phyloP scores from a whole-genome alignment of 495 filamentous ascomycete genomes.

The Coniosporium apollinis region DNA sequence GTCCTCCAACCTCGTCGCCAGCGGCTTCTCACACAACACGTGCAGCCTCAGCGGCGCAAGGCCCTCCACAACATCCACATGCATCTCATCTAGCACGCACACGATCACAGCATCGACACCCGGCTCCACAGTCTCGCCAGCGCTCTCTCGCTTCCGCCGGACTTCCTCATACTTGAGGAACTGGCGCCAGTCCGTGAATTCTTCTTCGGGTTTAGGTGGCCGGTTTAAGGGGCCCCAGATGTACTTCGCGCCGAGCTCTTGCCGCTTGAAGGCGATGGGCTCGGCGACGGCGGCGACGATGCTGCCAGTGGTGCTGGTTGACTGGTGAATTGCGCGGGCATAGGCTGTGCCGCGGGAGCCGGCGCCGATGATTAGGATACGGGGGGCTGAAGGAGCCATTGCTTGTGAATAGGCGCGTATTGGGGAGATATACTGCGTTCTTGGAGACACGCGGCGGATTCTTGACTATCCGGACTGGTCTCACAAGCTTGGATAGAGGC shows the following conservation, averaged over 20 bases:
- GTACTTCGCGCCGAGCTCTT: conserved; percentile 44
- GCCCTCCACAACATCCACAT: conserved; percentile 57
- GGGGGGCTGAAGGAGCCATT: no score
- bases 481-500: no score
- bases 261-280: conserved; percentile 60
- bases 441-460: no score
- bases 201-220: conserved; percentile 34
- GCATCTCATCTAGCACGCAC: conserved; percentile 77
- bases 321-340: conserved; percentile 40
- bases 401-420: no score
- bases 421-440: no score
- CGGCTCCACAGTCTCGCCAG: background rate
- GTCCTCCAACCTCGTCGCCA: conserved; percentile 60
- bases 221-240: conserved; percentile 38
- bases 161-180: conserved; percentile 47
- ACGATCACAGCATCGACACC: conserved; percentile 67
- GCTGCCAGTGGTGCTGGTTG: conserved; percentile 42
- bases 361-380: conserved; percentile 67
- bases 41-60: conserved; percentile 55
- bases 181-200: conserved; percentile 57
- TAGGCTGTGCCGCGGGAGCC: conserved; percentile 72
- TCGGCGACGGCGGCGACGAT: conserved; percentile 65
- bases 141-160: conserved; percentile 28
- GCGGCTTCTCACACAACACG: conserved; percentile 89
- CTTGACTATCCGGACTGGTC: no score